Conservation (phyloP, 78 protist species). For the Speleostelium caveatum region DNA sequence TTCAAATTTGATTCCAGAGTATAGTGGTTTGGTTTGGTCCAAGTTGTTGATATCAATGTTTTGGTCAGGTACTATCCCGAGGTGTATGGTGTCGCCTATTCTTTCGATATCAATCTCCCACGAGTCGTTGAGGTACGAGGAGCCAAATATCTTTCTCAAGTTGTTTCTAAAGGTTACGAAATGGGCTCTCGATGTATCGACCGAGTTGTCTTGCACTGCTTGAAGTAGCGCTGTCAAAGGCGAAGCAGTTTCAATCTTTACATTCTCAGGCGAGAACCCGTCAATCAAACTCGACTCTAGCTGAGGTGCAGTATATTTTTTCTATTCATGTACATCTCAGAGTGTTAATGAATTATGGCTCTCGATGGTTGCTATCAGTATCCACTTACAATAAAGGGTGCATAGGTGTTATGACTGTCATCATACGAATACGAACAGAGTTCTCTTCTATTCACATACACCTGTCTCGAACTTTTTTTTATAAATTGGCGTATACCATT, state of each 20-base stretch:
- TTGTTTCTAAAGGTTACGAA: slow-evolving; percentile 33
- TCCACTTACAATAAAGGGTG: too few species aligned
- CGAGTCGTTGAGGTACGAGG: not conserved
- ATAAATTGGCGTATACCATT: too few species aligned
- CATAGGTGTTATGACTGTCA: too few species aligned
- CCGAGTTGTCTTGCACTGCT: not conserved
- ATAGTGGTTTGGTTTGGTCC: slow-evolving; percentile 16
- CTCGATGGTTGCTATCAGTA: too few species aligned
- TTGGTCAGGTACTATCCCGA: not conserved
- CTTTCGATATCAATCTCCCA: slow-evolving; percentile 29
- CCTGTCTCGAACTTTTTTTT: too few species aligned
- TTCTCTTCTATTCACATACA: too few species aligned
- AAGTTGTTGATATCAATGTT: not conserved
- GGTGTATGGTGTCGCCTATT: slow-evolving; percentile 1
- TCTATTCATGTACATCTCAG: too few species aligned
- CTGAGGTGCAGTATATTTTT: too few species aligned
- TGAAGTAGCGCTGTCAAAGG: not conserved
- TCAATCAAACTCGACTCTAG: not conserved
- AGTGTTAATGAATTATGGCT: too few species aligned
- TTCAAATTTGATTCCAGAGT: slow-evolving; percentile 28
- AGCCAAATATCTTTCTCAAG: slow-evolving; percentile 30
- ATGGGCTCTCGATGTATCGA: not conserved
- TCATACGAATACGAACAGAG: too few species aligned
- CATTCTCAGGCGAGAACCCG: not conserved
- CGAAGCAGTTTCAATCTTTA: not conserved